Percentiles rank a stretch among this genome's conserved stretches.
Evolutionary conservation across 225 moss, liverwort and hornwort species (phyloP).

Genomic region (Neckera pumila): DNA sequence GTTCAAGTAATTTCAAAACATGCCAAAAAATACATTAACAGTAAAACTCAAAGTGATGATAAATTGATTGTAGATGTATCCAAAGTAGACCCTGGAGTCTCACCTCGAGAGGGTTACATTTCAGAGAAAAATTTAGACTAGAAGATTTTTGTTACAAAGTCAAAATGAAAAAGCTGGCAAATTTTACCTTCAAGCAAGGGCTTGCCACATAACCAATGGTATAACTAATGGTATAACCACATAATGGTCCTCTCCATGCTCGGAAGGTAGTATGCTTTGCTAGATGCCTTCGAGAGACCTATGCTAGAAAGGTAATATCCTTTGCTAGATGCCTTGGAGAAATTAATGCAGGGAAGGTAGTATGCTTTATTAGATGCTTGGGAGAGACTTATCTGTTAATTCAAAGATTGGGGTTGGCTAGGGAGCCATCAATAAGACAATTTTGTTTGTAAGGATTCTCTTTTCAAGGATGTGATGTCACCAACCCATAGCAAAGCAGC

Average conservation of each 20-base stretch:
- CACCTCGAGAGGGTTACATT: neutral
- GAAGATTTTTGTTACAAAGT: neutral
- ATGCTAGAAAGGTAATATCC: too few relatives aligned
- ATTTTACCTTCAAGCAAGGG: neutral
- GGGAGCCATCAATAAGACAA: too few relatives aligned
- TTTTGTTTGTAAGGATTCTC: too few relatives aligned
- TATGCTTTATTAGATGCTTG: too few relatives aligned
- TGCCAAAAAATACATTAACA: neutral
- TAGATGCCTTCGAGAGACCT: too few relatives aligned
- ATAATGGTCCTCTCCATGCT: too few relatives aligned
- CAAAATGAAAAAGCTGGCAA: neutral
- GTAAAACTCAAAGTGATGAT: neutral
- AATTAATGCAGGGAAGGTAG: too few relatives aligned
- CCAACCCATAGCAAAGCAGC: neutral
- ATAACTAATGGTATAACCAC: rapidly evolving
- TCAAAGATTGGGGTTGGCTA: neutral
- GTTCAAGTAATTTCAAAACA: neutral
- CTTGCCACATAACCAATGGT: rapidly evolving
- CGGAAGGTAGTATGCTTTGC: too few relatives aligned
- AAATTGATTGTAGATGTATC: neutral
- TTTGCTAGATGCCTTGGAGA: too few relatives aligned
- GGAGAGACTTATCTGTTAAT: neutral
- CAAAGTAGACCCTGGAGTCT: neutral
- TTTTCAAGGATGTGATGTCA: neutral
- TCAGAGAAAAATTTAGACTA: neutral